These are phyloP conservation scores for Ampelocalamus luodianensis DNA, from an alignment of 176 grass and related monocot genomes.

Conservation along the genomic window DNA sequence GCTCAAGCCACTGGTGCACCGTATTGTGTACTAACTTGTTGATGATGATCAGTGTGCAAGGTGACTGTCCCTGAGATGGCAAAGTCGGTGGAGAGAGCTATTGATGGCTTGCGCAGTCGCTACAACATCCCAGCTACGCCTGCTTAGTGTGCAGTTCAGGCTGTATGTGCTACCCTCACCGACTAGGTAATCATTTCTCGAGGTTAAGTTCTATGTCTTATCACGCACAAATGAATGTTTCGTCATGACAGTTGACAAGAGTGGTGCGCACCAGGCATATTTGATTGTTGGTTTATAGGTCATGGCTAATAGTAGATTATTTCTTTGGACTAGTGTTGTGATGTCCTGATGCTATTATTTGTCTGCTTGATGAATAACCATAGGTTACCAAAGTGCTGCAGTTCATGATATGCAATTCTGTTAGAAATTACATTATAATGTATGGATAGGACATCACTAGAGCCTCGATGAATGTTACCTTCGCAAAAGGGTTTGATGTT, in stretches of 20 bases:
- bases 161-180: background rate
- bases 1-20: background rate
- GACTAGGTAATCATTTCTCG: slow-evolving; percentile 24
- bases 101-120: slow-evolving; percentile 58
- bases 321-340: no score
- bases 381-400: no score
- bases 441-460: no score
- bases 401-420: no score
- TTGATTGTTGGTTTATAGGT: no score
- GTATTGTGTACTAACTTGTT: slow-evolving; percentile 9
- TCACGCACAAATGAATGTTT: background rate
- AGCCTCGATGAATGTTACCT: no score
- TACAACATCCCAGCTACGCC: slow-evolving; percentile 51
- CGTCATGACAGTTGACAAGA: background rate
- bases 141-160: slow-evolving; percentile 29
- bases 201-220: background rate
- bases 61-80: slow-evolving; percentile 53
- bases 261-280: background rate
- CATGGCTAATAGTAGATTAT: no score
- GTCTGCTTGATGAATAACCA: no score
- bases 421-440: no score
- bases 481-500: no score
- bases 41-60: slow-evolving; percentile 44
- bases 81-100: slow-evolving; percentile 40
- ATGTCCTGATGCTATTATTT: no score